phyloP scores from a whole-genome alignment of 2,329 filamentous ascomycete species.

The Nigrospora sphaerica region DNA sequence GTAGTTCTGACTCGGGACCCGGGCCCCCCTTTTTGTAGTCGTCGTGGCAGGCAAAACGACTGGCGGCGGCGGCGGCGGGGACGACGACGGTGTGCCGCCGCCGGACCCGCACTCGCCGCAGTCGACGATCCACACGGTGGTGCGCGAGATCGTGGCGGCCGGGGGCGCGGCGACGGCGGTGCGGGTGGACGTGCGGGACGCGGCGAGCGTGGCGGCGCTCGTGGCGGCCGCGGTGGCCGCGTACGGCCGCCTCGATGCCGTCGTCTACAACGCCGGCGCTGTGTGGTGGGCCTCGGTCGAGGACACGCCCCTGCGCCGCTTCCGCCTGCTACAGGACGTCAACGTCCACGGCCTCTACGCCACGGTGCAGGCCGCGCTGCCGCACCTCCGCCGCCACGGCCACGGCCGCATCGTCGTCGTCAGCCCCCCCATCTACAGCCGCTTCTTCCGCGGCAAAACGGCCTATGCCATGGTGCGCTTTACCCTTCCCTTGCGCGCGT shows the following conservation, averaged over 20 bases:
- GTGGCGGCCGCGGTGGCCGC: slow-evolving; percentile 48
- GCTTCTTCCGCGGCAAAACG: slow-evolving; percentile 81
- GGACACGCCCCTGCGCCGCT: slow-evolving; percentile 68
- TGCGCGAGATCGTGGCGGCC: slow-evolving; percentile 60
- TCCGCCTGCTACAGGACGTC: slow-evolving; percentile 69
- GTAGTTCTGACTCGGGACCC: too few relatives aligned
- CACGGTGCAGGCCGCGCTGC: slow-evolving; percentile 60
- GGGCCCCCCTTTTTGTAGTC: slow-evolving; percentile 39
- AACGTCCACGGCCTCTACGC: slow-evolving; percentile 73
- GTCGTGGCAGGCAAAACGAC: slow-evolving; percentile 72
- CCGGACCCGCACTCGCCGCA: slow-evolving; percentile 68
- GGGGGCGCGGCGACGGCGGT: slow-evolving; percentile 61
- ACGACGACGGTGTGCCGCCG: slow-evolving; percentile 48
- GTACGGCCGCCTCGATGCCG: slow-evolving; percentile 61
- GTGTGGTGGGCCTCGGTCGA: slow-evolving; percentile 78
- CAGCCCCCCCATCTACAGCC: slow-evolving; percentile 75
- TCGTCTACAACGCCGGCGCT: slow-evolving; percentile 79
- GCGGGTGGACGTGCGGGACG: slow-evolving; percentile 61
- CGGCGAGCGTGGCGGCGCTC: slow-evolving; percentile 52
- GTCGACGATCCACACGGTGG: slow-evolving; percentile 77
- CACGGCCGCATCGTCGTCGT: slow-evolving; percentile 68
- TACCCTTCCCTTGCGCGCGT: neutral
- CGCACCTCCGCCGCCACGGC: slow-evolving; percentile 50
- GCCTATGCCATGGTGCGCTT: slow-evolving; percentile 60
- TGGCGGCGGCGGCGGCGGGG: slow-evolving; percentile 42